A percentile compares a stretch with the other conserved stretches of the same genome.
Conservation (phyloP, 2,329 filamentous ascomycete species). For the Aureobasidium vineae region DNA sequence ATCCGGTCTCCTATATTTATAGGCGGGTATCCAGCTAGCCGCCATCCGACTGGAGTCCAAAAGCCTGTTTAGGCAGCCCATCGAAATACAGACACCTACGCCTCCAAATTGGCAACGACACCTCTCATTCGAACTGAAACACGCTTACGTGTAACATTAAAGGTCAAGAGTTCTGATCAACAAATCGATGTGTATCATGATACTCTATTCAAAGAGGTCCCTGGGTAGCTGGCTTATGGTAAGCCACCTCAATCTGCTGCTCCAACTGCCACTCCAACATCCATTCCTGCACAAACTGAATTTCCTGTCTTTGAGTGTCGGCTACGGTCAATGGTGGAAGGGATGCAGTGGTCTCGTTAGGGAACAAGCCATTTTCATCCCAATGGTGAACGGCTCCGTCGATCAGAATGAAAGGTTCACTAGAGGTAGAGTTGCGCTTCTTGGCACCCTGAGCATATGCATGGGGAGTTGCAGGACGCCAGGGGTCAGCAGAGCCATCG, state of each 20-base stretch:
- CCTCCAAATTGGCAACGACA: neutral
- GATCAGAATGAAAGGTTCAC: constrained; percentile 72
- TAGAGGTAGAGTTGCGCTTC: constrained; percentile 57
- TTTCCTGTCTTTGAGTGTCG: constrained; percentile 58
- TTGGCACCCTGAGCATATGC: constrained; percentile 56
- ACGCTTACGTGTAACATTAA: neutral
- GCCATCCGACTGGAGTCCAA: constrained; percentile 5
- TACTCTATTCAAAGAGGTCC: neutral
- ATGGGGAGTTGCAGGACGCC: constrained; percentile 71
- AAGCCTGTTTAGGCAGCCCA: neutral
- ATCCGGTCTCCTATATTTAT: constrained; percentile 10
- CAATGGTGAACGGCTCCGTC: constrained; percentile 76
- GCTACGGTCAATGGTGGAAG: constrained; percentile 60
- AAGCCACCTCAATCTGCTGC: constrained; percentile 21
- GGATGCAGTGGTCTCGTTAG: constrained; percentile 57
- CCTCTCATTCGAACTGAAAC: neutral
- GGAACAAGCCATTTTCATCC: constrained; percentile 69
- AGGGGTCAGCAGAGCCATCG: constrained; percentile 76
- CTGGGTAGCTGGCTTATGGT: neutral
- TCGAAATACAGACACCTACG: neutral
- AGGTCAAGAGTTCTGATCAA: too few species aligned
- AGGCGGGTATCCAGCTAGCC: neutral
- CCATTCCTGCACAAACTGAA: constrained; percentile 66
- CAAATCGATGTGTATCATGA: neutral
- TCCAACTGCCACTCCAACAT: constrained; percentile 56